Base-by-base conservation (phyloP, 257 asterid genomes). In the Solanum medicagineum region DNA sequence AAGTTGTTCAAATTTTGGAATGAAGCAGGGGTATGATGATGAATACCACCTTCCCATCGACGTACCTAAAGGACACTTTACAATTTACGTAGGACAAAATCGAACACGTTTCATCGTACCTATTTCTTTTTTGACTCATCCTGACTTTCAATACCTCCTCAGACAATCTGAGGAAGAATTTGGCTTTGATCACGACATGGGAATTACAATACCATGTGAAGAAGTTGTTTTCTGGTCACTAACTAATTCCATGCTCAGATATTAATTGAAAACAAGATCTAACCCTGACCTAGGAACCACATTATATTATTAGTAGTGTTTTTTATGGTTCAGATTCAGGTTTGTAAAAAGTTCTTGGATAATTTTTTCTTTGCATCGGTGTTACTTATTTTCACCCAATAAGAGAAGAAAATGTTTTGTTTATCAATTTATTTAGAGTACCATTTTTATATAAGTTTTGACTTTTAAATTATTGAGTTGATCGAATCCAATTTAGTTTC, bases 161-260 rank as follows among this genome's bases (percentile, higher is more conserved):
- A 86, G 85, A 8, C 87, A 86, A 0, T 91, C 93, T 0, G 93
- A 89, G 59, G 93, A 91, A 77, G 93, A 89, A 68, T 91, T 91
- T 70, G 93, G 93, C 0, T 91, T 91, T 54, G 88, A 89, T 63
- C 92, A 91, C n/a, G 91, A 88, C 3, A 91, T 91, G 93, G 93
- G 93, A 17, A 87, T 91, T 79, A 91, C 90, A 0, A 89, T 91
- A 51, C 93, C 91, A 7, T 91, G 92, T 36, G 92, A 91, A 66
- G 93, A 91, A 84, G 87, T 84, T 14, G 90, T 91, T 77, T 89
- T 91, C 42, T 87, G 84, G 36, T 91, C 91, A 24, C 85, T 91
- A 79, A 91, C 92, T 9, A 60, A 60, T 60, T 87, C 91, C 26
- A 91, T 91, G 92, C 87, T 91, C 26, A 57, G 91, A 24, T 90